Evolutionary conservation across 768 basidiomycete species (phyloP).

Genomic region (Tylopilus felleus): DNA sequence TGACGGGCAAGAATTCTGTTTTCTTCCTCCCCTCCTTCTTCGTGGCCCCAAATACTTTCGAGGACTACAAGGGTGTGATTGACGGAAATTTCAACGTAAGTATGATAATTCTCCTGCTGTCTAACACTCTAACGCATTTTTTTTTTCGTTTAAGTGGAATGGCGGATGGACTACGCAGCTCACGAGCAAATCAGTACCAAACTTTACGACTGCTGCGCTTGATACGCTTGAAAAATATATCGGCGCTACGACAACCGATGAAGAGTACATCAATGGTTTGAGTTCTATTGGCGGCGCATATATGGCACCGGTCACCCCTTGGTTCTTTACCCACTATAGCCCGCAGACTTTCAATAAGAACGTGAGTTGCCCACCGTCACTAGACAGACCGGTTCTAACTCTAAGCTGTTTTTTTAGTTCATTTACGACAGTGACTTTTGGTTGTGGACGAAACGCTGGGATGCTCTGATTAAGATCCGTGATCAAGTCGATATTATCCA

Average conservation of each 20-base stretch:
- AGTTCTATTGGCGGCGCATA: constrained; percentile 33
- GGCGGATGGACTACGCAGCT: constrained; percentile 72
- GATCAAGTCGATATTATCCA: constrained; percentile 59
- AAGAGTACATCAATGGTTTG: constrained; percentile 49
- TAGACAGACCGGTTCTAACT: neutral
- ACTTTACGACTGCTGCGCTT: constrained; percentile 11
- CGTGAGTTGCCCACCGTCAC: constrained; percentile 34
- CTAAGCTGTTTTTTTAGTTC: constrained; percentile 38
- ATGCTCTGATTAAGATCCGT: constrained; percentile 53
- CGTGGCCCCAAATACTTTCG: constrained; percentile 41
- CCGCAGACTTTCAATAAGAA: constrained; percentile 70
- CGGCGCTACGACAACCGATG: constrained; percentile 52
- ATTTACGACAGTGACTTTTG: constrained; percentile 67
- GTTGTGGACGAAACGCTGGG: constrained; percentile 66
- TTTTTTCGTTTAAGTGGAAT: constrained; percentile 55
- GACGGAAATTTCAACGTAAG: constrained; percentile 60
- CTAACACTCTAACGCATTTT: constrained; percentile 11
- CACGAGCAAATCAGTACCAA: constrained; percentile 28
- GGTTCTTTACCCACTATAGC: constrained; percentile 81
- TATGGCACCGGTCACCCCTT: constrained; percentile 60
- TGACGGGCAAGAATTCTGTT: constrained; percentile 44
- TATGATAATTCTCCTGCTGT: constrained; percentile 5
- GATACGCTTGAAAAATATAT: constrained; percentile 35
- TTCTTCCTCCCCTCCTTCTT: constrained; percentile 74
- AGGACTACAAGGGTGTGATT: constrained; percentile 45